phyloP scores from a whole-genome alignment of 176 grass and related monocot species.

The Juncus effusus region DNA sequence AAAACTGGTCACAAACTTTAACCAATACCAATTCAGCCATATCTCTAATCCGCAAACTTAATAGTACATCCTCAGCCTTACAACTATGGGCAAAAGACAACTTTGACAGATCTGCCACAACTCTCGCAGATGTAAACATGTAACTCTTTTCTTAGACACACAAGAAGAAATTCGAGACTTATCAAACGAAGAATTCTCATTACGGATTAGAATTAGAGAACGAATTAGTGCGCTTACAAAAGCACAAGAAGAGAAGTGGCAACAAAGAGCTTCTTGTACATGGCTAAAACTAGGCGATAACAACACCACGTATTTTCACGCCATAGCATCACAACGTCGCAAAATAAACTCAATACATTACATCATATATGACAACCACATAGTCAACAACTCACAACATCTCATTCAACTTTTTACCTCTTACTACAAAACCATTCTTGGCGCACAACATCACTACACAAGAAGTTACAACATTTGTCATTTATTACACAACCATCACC shows the following conservation, averaged over 20 bases:
- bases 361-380: neutral
- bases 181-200: neutral
- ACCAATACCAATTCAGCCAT: too few species aligned
- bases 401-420: neutral
- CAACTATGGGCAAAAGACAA: neutral
- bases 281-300: neutral
- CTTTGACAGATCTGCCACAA: neutral
- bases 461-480: neutral
- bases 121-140: too few species aligned
- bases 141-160: neutral
- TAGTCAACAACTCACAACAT: neutral
- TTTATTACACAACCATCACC: neutral
- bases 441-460: neutral
- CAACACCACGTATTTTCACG: neutral
- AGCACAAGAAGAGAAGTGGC: slow-evolving; percentile 1
- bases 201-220: neutral
- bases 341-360: neutral
- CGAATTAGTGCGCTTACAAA: neutral
- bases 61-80: neutral
- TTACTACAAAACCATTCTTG: neutral
- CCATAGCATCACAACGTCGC: neutral
- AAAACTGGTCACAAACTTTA: too few species aligned
- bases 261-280: neutral
- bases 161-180: neutral
- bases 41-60: too few species aligned